These are phyloP conservation scores for Ophiocordyceps australis DNA, from an alignment of 2,329 filamentous ascomycete genomes.

Conservation along the genomic window DNA sequence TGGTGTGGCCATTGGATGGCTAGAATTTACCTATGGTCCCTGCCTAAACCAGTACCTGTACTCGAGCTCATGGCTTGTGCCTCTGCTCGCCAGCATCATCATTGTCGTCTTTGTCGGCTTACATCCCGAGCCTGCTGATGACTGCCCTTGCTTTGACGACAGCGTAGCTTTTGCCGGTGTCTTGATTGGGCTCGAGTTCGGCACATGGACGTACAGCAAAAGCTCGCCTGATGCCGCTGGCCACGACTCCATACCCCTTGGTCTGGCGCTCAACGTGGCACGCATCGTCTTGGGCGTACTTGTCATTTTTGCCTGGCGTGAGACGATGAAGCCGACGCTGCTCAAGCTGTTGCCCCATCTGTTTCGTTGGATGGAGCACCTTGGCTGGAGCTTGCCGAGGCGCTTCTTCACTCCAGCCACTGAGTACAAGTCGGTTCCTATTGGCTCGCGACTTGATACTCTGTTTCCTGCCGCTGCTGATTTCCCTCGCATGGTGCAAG, in stretches of 20 bases:
- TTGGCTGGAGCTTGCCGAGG: conserved; percentile 64
- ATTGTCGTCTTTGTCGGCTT: conserved; percentile 67
- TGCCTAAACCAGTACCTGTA: conserved; percentile 55
- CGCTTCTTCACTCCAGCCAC: conserved; percentile 84
- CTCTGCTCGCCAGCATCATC: conserved; percentile 42
- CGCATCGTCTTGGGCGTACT: conserved; percentile 67
- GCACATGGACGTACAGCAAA: conserved; percentile 63
- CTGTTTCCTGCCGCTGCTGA: conserved; percentile 82
- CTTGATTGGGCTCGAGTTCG: conserved; percentile 66
- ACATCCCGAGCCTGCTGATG: conserved; percentile 89
- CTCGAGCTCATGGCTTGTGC: conserved; percentile 42
- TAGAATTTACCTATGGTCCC: conserved; percentile 42
- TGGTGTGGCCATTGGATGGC: conserved; percentile 44
- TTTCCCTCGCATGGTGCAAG: conserved; percentile 64
- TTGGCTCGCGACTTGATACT: conserved; percentile 55
- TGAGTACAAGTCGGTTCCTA: conserved; percentile 70
- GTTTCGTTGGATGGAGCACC: conserved; percentile 69
- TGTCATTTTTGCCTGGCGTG: conserved; percentile 78
- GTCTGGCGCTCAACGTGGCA: conserved; percentile 40
- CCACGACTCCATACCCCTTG: conserved; percentile 48
- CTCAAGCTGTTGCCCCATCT: conserved; percentile 65
- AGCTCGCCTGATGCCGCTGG: conserved; percentile 30
- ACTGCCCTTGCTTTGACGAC: conserved; percentile 94
- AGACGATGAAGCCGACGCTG: conserved; percentile 69
- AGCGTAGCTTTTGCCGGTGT: conserved; percentile 87